Conservation (phyloP, 2,329 filamentous ascomycete genomes). For the Xylariaceae sp. region DNA sequence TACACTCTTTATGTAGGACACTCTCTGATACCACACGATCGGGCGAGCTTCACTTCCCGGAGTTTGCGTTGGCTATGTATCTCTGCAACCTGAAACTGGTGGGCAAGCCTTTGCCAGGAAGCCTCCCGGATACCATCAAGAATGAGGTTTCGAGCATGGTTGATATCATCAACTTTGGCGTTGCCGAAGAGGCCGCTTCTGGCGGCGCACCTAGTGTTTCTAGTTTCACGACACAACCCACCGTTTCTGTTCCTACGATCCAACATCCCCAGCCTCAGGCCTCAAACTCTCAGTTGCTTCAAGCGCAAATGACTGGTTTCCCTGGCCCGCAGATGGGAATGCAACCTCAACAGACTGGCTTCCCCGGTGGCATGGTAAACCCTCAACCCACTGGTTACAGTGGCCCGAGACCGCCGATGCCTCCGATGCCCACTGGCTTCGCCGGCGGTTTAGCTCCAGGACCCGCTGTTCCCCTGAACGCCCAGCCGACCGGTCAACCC, state of each 20-base stretch:
- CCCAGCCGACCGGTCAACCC: constrained; percentile 88
- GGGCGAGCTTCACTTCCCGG: constrained; percentile 91
- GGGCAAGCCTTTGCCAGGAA: constrained; percentile 70
- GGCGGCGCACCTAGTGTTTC: constrained; percentile 59
- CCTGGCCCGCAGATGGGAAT: constrained; percentile 53
- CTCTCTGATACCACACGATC: constrained; percentile 94
- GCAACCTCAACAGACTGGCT: constrained; percentile 66
- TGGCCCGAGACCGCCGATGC: constrained; percentile 79
- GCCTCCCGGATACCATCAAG: constrained; percentile 76
- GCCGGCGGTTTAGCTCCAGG: constrained; percentile 59
- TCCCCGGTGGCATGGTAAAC: constrained; percentile 56
- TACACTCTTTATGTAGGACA: constrained; percentile 52
- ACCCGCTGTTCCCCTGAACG: constrained; percentile 60
- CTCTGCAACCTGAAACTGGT: constrained; percentile 91
- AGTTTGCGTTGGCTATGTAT: constrained; percentile 98
- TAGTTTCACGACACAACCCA: constrained; percentile 57
- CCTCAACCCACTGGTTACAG: constrained; percentile 73
- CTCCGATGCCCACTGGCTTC: constrained; percentile 63
- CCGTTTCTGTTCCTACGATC: constrained; percentile 47
- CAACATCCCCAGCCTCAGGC: constrained; percentile 70
- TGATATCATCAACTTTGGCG: constrained; percentile 94
- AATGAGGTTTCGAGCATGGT: constrained; percentile 99
- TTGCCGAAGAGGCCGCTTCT: constrained; percentile 66
- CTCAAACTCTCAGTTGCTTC: constrained; percentile 62
- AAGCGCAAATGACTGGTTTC: constrained; percentile 64